These are phyloP conservation scores for Corylus americana DNA, from an alignment of 306 rosid species.

Conservation along the genomic window DNA sequence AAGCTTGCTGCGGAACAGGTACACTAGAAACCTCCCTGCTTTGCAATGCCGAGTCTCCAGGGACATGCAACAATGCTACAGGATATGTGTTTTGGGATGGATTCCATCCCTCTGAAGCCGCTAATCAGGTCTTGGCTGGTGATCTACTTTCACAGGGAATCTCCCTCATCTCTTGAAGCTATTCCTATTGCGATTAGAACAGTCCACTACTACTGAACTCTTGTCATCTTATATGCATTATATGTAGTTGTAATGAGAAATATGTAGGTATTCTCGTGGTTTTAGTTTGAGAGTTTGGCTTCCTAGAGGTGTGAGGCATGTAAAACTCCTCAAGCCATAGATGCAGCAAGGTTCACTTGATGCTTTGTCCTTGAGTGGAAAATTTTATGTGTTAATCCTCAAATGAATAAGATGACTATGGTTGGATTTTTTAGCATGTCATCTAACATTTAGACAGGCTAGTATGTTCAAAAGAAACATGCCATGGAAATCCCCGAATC, in stretches of 20 bases:
- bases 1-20: constrained; percentile 74
- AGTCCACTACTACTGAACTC: not conserved
- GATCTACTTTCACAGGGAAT: constrained; percentile 51
- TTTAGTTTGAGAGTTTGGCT: not conserved
- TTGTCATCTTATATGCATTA: not conserved
- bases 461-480: not conserved
- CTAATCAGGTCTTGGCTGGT: constrained; percentile 55
- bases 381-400: not conserved
- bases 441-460: not conserved
- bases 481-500: not conserved
- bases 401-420: constrained; percentile 8
- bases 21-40: constrained; percentile 56
- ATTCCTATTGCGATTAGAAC: not conserved
- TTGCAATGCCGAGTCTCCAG: constrained; percentile 49
- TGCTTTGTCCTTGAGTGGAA: not conserved
- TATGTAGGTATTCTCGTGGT: not conserved
- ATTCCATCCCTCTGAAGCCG: constrained; percentile 63
- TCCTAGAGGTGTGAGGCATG: constrained; percentile 2
- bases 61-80: constrained; percentile 59
- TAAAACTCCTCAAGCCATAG: not conserved
- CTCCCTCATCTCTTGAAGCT: constrained; percentile 38
- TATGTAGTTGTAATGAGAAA: not conserved
- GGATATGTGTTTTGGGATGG: constrained; percentile 69
- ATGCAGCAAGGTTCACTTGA: not conserved
- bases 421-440: not conserved